Evolutionary conservation across 352 stramenopile species (phyloP).

Genomic region (Plasmopara viticola): DNA sequence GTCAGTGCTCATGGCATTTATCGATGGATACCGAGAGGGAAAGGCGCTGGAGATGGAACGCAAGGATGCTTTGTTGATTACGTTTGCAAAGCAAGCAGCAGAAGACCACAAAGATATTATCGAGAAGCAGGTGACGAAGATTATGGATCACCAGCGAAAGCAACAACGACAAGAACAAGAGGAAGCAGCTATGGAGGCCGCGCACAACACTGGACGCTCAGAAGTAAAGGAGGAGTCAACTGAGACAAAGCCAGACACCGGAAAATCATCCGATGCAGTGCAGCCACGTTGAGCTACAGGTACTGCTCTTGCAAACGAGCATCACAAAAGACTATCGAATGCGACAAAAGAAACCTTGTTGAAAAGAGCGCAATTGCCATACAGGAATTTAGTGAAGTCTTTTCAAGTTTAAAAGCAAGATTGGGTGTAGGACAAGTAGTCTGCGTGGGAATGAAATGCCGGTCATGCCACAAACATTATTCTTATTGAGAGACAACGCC

Average conservation of each 20-base stretch:
- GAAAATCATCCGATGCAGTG: not conserved
- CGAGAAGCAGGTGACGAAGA: conserved; percentile 60
- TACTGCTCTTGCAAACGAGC: not conserved
- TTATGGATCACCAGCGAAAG: conserved; percentile 51
- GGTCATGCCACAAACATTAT: no score
- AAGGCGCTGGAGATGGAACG: conserved; percentile 72
- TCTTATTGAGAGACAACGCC: no score
- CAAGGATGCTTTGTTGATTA: conserved; percentile 65
- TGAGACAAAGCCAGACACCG: conserved; percentile 3
- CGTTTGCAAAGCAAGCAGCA: conserved; percentile 67
- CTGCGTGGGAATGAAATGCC: no score
- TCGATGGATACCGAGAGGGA: conserved; percentile 72
- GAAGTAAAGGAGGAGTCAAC: conserved; percentile 2
- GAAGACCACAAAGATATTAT: conserved; percentile 69
- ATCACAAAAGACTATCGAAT: not conserved
- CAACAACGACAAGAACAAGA: conserved; percentile 39
- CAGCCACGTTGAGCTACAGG: not conserved
- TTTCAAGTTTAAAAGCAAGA: no score
- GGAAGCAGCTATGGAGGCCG: not conserved
- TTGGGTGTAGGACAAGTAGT: no score
- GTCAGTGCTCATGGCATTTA: conserved; percentile 74
- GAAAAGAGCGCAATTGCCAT: no score
- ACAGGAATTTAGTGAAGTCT: no score
- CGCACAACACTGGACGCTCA: conserved; percentile 6
- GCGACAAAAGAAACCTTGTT: not conserved